Conservation (phyloP, 441 rosid species). For the Euphorbia celastroides region DNA sequence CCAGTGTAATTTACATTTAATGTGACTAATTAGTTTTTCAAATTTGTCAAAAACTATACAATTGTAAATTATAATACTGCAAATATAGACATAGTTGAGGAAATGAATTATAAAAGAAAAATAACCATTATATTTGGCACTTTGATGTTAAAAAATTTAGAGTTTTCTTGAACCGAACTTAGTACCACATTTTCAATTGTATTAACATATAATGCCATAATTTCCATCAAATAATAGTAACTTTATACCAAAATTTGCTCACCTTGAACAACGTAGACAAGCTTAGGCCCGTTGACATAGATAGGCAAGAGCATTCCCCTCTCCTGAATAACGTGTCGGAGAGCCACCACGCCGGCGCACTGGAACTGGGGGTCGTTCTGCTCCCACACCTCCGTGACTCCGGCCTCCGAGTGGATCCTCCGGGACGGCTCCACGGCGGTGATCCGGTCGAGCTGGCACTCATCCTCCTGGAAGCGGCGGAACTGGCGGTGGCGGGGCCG, state of each 20-base stretch:
- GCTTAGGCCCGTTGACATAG: constrained; percentile 29
- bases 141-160: too few relatives aligned
- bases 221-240: background rate
- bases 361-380: constrained; percentile 31
- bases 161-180: too few relatives aligned
- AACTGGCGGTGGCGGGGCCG: background rate
- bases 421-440: constrained; percentile 4
- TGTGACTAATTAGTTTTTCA: too few relatives aligned
- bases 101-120: too few relatives aligned
- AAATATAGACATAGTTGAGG: too few relatives aligned
- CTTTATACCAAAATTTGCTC: background rate
- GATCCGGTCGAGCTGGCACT: background rate
- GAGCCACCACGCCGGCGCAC: constrained; percentile 35
- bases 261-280: constrained; percentile 41
- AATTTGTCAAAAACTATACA: too few relatives aligned
- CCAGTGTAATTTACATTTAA: too few relatives aligned
- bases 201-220: too few relatives aligned
- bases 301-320: constrained; percentile 36
- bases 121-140: too few relatives aligned
- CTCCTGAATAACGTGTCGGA: constrained; percentile 24
- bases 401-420: constrained; percentile 40
- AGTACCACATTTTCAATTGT: too few relatives aligned
- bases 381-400: constrained; percentile 35
- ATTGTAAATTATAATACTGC: too few relatives aligned
- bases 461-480: background rate